Conservation (phyloP, 225 moss, liverwort and hornwort species). For the Lunularia cruciata region DNA sequence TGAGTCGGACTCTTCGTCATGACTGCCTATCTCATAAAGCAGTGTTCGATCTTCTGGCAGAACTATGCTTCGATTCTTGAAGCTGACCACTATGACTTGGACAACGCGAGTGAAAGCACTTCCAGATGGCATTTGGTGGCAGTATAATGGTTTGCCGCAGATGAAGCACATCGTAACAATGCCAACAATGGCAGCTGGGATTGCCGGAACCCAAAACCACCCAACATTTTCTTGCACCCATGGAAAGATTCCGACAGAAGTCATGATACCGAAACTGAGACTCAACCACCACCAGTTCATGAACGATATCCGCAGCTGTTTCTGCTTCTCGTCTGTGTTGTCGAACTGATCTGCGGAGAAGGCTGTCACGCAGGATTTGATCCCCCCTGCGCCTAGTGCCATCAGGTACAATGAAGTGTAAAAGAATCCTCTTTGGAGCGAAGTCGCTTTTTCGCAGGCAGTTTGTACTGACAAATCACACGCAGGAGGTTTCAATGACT, state of each 20-base stretch:
- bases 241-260: constrained; percentile 65
- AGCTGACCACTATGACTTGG: constrained; percentile 57
- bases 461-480: constrained; percentile 30
- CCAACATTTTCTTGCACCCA: constrained; percentile 61
- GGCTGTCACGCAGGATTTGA: constrained; percentile 70
- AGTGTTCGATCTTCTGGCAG: constrained; percentile 53
- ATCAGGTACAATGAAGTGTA: constrained; percentile 68
- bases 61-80: constrained; percentile 52
- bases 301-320: constrained; percentile 59
- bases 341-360: constrained; percentile 82
- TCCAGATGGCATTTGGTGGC: constrained; percentile 59
- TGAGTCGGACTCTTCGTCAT: constrained; percentile 31
- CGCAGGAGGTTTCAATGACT: constrained; percentile 57
- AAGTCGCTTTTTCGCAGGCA: constrained; percentile 31
- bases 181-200: constrained; percentile 56
- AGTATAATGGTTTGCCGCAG: constrained; percentile 52
- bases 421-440: constrained; percentile 60
- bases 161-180: constrained; percentile 51
- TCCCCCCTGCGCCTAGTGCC: constrained; percentile 76
- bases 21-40: constrained; percentile 49
- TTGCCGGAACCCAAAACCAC: constrained; percentile 66
- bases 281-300: constrained; percentile 84
- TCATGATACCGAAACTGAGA: constrained; percentile 69
- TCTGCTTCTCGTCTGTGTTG: constrained; percentile 49
- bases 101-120: constrained; percentile 71